A percentile compares a stretch with the other conserved stretches of the same genome.
Conservation (phyloP, 148 eudicot genomes). For the Polygonum maritimum region DNA sequence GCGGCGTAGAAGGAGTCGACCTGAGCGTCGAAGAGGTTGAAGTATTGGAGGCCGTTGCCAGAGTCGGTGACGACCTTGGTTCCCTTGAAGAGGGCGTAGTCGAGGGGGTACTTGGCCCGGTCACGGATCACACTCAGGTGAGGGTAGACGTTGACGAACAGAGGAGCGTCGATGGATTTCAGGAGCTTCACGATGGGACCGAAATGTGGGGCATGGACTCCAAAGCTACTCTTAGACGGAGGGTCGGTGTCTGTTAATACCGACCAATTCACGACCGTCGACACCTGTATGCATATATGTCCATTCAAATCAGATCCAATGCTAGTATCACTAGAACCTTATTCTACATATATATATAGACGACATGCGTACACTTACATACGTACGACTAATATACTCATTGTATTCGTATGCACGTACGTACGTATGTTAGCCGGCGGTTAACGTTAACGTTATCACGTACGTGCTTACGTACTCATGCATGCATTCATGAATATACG, state of each 20-base stretch:
- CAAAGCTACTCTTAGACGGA: conserved; percentile 25
- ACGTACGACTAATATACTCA: no score
- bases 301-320: no score
- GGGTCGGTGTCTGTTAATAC: conserved; percentile 19
- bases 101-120: conserved; percentile 3
- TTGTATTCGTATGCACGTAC: no score
- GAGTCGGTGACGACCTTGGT: conserved; percentile 24
- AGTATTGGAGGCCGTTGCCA: conserved; percentile 17
- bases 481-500: no score
- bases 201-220: conserved; percentile 8
- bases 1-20: no score
- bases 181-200: conserved; percentile 35
- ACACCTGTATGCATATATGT: conserved; percentile 19
- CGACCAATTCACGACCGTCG: conserved; percentile 18
- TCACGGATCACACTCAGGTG: conserved; percentile 20
- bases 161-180: conserved; percentile 18
- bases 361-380: no score
- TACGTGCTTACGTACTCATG: no score
- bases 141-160: conserved; percentile 38
- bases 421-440: no score
- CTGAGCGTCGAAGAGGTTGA: no score
- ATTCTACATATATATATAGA: no score
- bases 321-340: no score
- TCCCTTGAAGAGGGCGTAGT: conserved; percentile 37
- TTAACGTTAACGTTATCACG: no score